phyloP scores from a whole-genome alignment of 257 asterid genomes.

The Nicotiana obtusifolia region DNA sequence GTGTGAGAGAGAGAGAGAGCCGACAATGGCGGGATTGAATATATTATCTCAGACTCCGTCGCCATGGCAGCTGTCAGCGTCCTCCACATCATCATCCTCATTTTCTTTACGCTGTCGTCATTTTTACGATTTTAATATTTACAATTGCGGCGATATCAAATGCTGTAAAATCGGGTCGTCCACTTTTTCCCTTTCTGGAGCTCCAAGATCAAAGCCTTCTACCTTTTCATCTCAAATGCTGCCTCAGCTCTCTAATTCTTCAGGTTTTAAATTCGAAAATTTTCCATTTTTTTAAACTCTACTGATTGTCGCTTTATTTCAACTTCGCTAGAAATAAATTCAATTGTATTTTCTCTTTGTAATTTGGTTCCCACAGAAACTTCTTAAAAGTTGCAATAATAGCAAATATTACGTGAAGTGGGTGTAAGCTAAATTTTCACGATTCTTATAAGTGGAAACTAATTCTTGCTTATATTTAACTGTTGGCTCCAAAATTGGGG shows the following conservation, averaged over 20 bases:
- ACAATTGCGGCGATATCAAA: constrained; percentile 16
- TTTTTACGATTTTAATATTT: constrained; percentile 5
- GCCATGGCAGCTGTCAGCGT: constrained; percentile 31
- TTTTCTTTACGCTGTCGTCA: constrained; percentile 20
- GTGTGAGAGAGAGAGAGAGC: constrained; percentile 5
- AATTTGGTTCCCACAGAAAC: not conserved
- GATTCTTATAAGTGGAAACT: not conserved
- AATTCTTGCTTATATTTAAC: too few relatives aligned
- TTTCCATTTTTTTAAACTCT: not conserved
- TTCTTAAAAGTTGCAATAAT: not conserved
- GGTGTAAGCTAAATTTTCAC: not conserved
- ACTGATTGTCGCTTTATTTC: not conserved
- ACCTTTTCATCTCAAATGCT: constrained; percentile 24
- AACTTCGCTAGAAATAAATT: not conserved
- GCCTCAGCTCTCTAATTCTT: constrained; percentile 28
- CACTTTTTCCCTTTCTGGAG: constrained; percentile 2
- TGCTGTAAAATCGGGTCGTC: constrained; percentile 24
- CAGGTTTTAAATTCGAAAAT: constrained; percentile 30
- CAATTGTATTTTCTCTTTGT: not conserved
- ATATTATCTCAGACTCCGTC: constrained; percentile 43
- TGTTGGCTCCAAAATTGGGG: not conserved
- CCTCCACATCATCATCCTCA: constrained; percentile 26
- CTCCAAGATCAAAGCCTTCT: constrained; percentile 15
- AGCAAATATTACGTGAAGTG: not conserved
- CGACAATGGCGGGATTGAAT: constrained; percentile 66